phyloP scores from a whole-genome alignment of 2,329 filamentous ascomycete species.

The Rugonectria rugulosa region DNA sequence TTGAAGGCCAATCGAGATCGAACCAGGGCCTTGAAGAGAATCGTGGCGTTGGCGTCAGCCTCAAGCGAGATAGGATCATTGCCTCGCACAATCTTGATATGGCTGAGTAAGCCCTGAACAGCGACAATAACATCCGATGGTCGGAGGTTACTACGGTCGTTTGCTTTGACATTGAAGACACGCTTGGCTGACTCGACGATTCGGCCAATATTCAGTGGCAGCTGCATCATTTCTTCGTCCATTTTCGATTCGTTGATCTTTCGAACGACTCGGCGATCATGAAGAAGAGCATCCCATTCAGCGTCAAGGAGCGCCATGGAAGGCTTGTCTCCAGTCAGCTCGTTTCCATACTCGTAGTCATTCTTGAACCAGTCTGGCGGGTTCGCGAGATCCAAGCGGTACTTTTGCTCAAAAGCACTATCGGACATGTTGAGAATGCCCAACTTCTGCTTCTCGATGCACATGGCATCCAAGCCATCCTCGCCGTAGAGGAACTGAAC shows the following conservation, averaged over 20 bases:
- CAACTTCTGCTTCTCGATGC: conserved; percentile 92
- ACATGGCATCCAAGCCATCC: conserved; percentile 91
- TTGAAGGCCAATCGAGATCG: conserved; percentile 93
- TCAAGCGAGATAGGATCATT: conserved; percentile 82
- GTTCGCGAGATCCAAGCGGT: conserved; percentile 76
- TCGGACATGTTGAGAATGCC: conserved; percentile 86
- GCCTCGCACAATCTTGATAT: conserved; percentile 86
- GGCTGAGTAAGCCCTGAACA: conserved; percentile 76
- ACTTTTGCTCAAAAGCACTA: conserved; percentile 79
- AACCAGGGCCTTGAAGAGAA: conserved; percentile 90
- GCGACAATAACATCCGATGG: conserved; percentile 86
- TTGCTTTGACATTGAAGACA: conserved; percentile 88
- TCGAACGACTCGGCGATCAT: conserved; percentile 80
- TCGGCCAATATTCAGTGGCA: conserved; percentile 89
- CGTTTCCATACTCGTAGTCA: conserved; percentile 77
- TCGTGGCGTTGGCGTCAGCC: conserved; percentile 86
- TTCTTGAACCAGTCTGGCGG: conserved; percentile 67
- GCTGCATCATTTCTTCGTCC: conserved; percentile 85
- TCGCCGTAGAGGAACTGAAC: conserved; percentile 98
- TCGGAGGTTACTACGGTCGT: conserved; percentile 85
- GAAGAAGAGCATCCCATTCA: conserved; percentile 81
- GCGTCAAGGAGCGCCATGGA: conserved; percentile 87
- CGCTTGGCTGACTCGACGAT: conserved; percentile 91
- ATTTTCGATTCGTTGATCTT: conserved; percentile 71
- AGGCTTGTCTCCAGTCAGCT: conserved; percentile 86